A percentile compares a stretch with the other conserved stretches of the same genome.
Conservation (phyloP, 495 filamentous ascomycete genomes). For the Penicillium flavigenum region DNA sequence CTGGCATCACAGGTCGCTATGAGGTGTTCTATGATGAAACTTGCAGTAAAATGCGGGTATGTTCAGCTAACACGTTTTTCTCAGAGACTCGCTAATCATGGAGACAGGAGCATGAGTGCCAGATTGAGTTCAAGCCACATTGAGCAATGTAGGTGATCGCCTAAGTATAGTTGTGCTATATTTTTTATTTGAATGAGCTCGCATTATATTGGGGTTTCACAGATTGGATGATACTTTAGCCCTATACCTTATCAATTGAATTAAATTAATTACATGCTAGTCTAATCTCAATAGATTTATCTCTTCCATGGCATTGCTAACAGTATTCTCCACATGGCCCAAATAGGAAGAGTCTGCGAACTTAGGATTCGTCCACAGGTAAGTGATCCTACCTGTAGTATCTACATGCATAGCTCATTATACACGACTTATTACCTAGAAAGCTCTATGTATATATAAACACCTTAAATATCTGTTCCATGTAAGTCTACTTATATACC, state of each 20-base stretch:
- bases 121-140: background rate
- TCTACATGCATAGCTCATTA: too few species aligned
- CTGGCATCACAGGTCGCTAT: slow-evolving; percentile 38
- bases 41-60: background rate
- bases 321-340: background rate
- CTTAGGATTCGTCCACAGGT: too few species aligned
- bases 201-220: background rate
- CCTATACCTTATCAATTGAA: background rate
- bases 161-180: too few species aligned
- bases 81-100: background rate
- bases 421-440: too few species aligned
- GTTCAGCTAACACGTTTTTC: background rate
- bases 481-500: too few species aligned
- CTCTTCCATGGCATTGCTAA: background rate
- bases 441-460: too few species aligned
- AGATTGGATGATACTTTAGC: background rate
- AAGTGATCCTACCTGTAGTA: too few species aligned
- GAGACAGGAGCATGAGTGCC: background rate
- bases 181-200: background rate
- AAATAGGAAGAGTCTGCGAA: background rate
- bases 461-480: too few species aligned
- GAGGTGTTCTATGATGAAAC: slow-evolving; percentile 43
- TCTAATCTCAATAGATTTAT: background rate
- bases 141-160: background rate
- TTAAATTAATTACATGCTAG: background rate